These are phyloP conservation scores for Chloranthus sessilifolius DNA, from an alignment of 164 flowering plant genomes.

Conservation along the genomic window DNA sequence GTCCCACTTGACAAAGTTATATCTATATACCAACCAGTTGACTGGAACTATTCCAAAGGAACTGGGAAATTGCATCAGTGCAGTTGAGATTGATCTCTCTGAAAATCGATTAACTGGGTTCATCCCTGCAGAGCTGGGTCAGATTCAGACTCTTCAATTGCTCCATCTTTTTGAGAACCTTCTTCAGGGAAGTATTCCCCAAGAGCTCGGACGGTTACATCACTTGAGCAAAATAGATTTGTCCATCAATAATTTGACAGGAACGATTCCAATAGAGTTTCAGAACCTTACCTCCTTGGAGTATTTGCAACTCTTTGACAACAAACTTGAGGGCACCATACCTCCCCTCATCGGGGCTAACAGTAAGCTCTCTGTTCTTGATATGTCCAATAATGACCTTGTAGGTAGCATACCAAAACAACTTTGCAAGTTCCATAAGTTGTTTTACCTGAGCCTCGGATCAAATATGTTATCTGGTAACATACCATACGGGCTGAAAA, in stretches of 20 bases:
- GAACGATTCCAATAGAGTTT: conserved; percentile 36
- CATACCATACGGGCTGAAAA: conserved; percentile 41
- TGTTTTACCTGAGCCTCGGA: conserved; percentile 46
- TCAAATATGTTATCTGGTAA: conserved; percentile 43
- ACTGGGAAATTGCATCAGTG: conserved; percentile 33
- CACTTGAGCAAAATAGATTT: conserved; percentile 36
- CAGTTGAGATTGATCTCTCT: conserved; percentile 51
- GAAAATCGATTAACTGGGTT: conserved; percentile 42
- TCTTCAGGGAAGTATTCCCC: conserved; percentile 48
- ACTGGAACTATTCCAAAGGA: conserved; percentile 51
- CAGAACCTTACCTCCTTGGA: conserved; percentile 34
- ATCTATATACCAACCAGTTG: conserved; percentile 42
- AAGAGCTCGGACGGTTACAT: conserved; percentile 34
- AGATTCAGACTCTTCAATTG: conserved; percentile 35
- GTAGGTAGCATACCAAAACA: conserved; percentile 39
- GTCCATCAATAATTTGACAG: conserved; percentile 50
- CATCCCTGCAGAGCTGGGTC: conserved; percentile 43
- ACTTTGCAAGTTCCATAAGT: conserved; percentile 28
- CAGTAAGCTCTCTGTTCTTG: conserved; percentile 35
- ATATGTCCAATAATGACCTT: conserved; percentile 35
- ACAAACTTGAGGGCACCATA: conserved; percentile 38
- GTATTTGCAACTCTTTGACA: conserved; percentile 43
- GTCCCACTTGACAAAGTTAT: conserved; percentile 27
- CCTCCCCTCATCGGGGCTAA: conserved; percentile 39
- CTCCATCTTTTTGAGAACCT: conserved; percentile 51